Evolutionary conservation across 2,329 filamentous ascomycete species (phyloP).

Genomic region (Talaromyces sp.): DNA sequence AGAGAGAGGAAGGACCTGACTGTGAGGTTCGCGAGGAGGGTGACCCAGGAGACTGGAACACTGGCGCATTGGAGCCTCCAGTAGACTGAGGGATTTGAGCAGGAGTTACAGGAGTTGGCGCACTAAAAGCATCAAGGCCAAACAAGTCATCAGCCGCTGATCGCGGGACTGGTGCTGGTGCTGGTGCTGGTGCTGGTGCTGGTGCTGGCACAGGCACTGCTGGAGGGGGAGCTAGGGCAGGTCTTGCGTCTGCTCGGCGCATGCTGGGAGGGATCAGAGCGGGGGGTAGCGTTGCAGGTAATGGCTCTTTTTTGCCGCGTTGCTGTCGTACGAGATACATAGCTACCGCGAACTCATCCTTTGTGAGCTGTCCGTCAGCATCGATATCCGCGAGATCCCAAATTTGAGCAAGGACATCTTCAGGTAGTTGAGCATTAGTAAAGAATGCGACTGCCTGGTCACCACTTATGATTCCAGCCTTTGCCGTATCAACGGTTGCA

Average conservation of each 20-base stretch:
- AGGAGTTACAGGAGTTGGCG: slow-evolving; percentile 52
- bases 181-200: slow-evolving; percentile 32
- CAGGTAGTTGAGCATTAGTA: slow-evolving; percentile 82
- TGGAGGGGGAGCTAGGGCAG: slow-evolving; percentile 40
- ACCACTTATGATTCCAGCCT: slow-evolving; percentile 80
- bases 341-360: slow-evolving; percentile 92
- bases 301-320: slow-evolving; percentile 65
- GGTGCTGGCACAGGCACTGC: slow-evolving; percentile 27
- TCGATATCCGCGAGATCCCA: slow-evolving; percentile 97
- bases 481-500: slow-evolving; percentile 73
- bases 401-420: slow-evolving; percentile 86
- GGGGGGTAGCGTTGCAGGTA: slow-evolving; percentile 74
- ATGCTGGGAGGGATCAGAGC: slow-evolving; percentile 84
- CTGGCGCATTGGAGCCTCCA: slow-evolving; percentile 61
- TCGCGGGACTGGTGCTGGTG: slow-evolving; percentile 52
- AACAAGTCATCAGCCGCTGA: slow-evolving; percentile 93
- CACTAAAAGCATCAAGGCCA: slow-evolving; percentile 73
- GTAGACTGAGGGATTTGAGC: slow-evolving; percentile 65
- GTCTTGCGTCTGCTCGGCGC: slow-evolving; percentile 54
- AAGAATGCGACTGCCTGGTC: slow-evolving; percentile 95
- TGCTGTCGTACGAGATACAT: slow-evolving; percentile 97
- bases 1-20: slow-evolving; percentile 47
- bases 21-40: slow-evolving; percentile 39
- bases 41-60: slow-evolving; percentile 54
- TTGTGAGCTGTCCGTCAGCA: slow-evolving; percentile 77